phyloP scores from a whole-genome alignment of 1,139 yeast genomes.

The Nadsonia commutata region DNA sequence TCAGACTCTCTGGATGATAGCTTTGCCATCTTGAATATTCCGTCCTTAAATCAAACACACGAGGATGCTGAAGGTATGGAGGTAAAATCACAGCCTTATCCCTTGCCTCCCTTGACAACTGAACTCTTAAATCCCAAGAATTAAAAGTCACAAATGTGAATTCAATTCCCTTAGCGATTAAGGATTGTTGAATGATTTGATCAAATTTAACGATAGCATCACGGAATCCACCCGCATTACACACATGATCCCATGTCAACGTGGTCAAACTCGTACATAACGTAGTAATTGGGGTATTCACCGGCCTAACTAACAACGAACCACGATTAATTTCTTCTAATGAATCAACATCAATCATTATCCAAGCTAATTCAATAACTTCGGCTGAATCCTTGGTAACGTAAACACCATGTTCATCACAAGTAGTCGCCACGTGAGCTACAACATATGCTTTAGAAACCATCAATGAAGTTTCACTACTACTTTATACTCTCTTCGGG shows the following conservation, averaged over 20 bases:
- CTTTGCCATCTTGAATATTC: slow-evolving; percentile 65
- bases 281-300: slow-evolving; percentile 54
- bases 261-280: slow-evolving; percentile 35
- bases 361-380: slow-evolving; percentile 55
- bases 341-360: slow-evolving; percentile 28
- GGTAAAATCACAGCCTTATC: slow-evolving; percentile 66
- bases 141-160: slow-evolving; percentile 57
- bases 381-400: slow-evolving; percentile 53
- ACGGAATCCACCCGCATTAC: slow-evolving; percentile 33
- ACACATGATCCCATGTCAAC: slow-evolving; percentile 51
- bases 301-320: slow-evolving; percentile 40
- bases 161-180: slow-evolving; percentile 32
- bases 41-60: slow-evolving; percentile 57
- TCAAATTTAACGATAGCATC: slow-evolving; percentile 49
- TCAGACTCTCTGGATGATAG: slow-evolving; percentile 45
- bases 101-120: slow-evolving; percentile 65
- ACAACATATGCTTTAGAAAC: slow-evolving; percentile 32
- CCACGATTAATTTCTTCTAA: slow-evolving; percentile 16
- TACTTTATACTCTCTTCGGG: too few species aligned
- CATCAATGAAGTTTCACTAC: too few species aligned
- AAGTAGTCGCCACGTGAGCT: slow-evolving; percentile 49
- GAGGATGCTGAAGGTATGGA: slow-evolving; percentile 57
- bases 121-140: slow-evolving; percentile 59
- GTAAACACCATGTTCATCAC: slow-evolving; percentile 48
- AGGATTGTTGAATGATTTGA: slow-evolving; percentile 30